Evolutionary conservation across 805 yeast genomes (phyloP).

Genomic region (Metschnikowia arizonensis): DNA sequence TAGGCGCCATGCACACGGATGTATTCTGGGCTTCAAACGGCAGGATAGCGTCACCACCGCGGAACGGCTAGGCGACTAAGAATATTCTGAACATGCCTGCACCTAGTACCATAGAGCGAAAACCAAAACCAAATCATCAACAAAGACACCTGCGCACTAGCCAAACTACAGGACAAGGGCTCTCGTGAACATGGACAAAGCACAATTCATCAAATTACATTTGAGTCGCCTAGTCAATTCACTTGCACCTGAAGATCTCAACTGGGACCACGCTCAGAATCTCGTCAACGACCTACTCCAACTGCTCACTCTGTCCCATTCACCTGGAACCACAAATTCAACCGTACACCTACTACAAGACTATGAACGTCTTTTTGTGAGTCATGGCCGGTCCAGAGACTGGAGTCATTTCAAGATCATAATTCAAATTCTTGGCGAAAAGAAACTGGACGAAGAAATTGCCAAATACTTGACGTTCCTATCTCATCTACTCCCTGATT

Average conservation of each 20-base stretch:
- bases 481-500: slow-evolving; percentile 10
- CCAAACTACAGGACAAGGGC: slow-evolving; percentile 19
- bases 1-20: not conserved
- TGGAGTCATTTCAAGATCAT: slow-evolving; percentile 34
- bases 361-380: slow-evolving; percentile 24
- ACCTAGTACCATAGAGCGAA: slow-evolving; percentile 5
- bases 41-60: not conserved
- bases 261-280: slow-evolving; percentile 31
- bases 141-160: slow-evolving; percentile 6
- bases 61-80: not conserved
- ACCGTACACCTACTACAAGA: slow-evolving; percentile 20
- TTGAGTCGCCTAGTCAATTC: slow-evolving; percentile 33
- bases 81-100: not conserved
- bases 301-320: not conserved
- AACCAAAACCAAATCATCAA: slow-evolving; percentile 2
- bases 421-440: slow-evolving; percentile 27
- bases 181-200: slow-evolving; percentile 20
- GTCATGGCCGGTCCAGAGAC: slow-evolving; percentile 23
- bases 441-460: slow-evolving; percentile 29
- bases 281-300: slow-evolving; percentile 27
- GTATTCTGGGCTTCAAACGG: not conserved
- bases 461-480: slow-evolving; percentile 35
- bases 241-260: slow-evolving; percentile 36
- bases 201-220: slow-evolving; percentile 32
- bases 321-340: slow-evolving; percentile 13